Conservation (phyloP, 1,139 yeast genomes). For the Barnettozyma hawaiiensis region DNA sequence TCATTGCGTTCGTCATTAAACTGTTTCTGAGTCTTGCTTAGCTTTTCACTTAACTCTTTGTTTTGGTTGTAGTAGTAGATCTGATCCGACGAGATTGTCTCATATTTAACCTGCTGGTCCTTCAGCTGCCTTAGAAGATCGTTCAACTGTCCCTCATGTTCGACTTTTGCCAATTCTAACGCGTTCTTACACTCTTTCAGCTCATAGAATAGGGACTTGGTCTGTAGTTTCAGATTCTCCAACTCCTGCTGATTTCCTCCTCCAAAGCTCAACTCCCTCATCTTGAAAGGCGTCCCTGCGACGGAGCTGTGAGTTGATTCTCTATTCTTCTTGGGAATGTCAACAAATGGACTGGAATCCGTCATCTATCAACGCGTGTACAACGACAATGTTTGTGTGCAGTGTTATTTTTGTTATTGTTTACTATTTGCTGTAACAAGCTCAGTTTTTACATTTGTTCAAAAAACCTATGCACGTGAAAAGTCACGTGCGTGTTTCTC, state of each 20-base stretch:
- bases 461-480: too few species aligned
- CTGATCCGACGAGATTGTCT: conserved; percentile 34
- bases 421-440: background rate
- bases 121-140: conserved; percentile 29
- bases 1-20: conserved; percentile 19
- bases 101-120: conserved; percentile 20
- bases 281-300: conserved; percentile 1
- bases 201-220: conserved; percentile 23
- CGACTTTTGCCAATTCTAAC: conserved; percentile 27
- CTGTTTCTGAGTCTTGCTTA: conserved; percentile 29
- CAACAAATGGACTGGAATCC: conserved; percentile 11
- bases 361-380: background rate
- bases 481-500: too few species aligned
- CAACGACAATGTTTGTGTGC: background rate
- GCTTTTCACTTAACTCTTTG: conserved; percentile 29
- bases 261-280: conserved; percentile 20
- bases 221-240: conserved; percentile 30
- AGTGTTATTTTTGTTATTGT: too few species aligned
- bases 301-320: background rate
- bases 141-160: conserved; percentile 30
- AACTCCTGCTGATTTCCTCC: conserved; percentile 26
- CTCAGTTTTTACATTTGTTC: too few species aligned
- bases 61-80: conserved; percentile 38
- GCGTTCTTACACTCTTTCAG: conserved; percentile 4
- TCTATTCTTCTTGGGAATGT: conserved; percentile 2